These are phyloP conservation scores for Hypoxylon crocopeplum DNA, from an alignment of 495 filamentous ascomycete species.

Conservation along the genomic window DNA sequence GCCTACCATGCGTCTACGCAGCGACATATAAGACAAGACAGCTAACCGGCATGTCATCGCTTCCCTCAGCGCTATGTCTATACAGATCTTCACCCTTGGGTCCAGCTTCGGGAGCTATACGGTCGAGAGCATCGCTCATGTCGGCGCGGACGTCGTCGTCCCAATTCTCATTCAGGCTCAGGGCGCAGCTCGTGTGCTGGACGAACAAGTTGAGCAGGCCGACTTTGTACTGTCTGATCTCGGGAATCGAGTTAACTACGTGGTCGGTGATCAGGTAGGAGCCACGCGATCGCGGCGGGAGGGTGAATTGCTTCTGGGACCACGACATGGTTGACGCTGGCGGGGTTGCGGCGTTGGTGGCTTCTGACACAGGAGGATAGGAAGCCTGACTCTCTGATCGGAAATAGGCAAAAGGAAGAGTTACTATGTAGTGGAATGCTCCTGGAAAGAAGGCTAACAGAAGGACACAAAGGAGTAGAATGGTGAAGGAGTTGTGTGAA, in stretches of 20 bases:
- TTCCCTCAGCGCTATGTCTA: constrained; percentile 86
- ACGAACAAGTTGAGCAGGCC: constrained; percentile 89
- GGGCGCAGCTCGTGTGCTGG: constrained; percentile 87
- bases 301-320: constrained; percentile 79
- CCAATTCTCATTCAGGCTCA: constrained; percentile 94
- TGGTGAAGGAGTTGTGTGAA: constrained; percentile 40
- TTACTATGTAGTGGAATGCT: constrained; percentile 58
- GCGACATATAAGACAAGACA: neutral
- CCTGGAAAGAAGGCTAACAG: constrained; percentile 62
- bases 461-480: constrained; percentile 58
- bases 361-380: no score
- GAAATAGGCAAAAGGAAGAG: constrained; percentile 49
- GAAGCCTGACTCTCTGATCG: constrained; percentile 24
- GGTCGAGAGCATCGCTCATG: constrained; percentile 93
- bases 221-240: constrained; percentile 79
- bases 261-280: constrained; percentile 87
- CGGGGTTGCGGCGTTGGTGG: constrained; percentile 29
- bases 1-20: neutral
- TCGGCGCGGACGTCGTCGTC: constrained; percentile 65
- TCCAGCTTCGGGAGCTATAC: constrained; percentile 79
- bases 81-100: constrained; percentile 73
- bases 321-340: constrained; percentile 64
- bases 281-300: constrained; percentile 77
- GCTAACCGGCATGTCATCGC: constrained; percentile 86
- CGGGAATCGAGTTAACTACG: constrained; percentile 71